Base-by-base conservation (phyloP, 129 eudicot species). In the Saposhnikovia divaricata region DNA sequence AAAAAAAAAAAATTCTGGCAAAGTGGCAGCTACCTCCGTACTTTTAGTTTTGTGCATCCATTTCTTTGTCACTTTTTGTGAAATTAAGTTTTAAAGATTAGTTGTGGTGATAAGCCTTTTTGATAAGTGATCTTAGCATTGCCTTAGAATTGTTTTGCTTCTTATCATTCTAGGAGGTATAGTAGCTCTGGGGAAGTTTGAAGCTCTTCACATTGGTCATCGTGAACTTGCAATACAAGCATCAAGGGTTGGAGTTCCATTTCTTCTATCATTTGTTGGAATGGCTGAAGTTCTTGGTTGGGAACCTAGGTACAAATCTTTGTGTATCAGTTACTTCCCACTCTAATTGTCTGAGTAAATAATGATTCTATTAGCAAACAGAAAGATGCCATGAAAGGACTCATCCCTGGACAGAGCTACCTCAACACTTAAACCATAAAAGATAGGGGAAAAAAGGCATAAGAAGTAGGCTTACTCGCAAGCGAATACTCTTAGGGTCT, bases 181-280 rank as follows among this genome's bases (percentile, higher is more conserved):
- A 78, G 99, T 96, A 72, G 99, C 99, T 70, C 75, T 96, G 79
- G 99, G 99, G 65, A 96, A 96, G 87, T 96, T 96, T 84, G 99
- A 96, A 84, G 99, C 99, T 43, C 93, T 96, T 50, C 99, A 96
- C 80, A 89, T 96, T 34, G 99, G 99, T 81, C 98, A 96, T 80
- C 94, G 99, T 61, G 98, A 96, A 87, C 99, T 96, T 76, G 99
- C 98, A 51, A 87, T 90, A 77, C 99, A 90, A 83, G 99, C 99
- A 71, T 80, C 99, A 47, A 90, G 86, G 83, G 89, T 85, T 65
- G 99, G 99, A 63, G 85, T 85, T 80, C 99, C 99, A 15, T 92
- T 85, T 78, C 90, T 96, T 66, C 40, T 96, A 75, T 92, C 97
- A 28, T 92, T 96, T 86, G 88, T 91, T 61, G 99, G 99, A 83